Base-by-base conservation (phyloP, 805 yeast genomes). In the Wickerhamomyces chaumierensis region DNA sequence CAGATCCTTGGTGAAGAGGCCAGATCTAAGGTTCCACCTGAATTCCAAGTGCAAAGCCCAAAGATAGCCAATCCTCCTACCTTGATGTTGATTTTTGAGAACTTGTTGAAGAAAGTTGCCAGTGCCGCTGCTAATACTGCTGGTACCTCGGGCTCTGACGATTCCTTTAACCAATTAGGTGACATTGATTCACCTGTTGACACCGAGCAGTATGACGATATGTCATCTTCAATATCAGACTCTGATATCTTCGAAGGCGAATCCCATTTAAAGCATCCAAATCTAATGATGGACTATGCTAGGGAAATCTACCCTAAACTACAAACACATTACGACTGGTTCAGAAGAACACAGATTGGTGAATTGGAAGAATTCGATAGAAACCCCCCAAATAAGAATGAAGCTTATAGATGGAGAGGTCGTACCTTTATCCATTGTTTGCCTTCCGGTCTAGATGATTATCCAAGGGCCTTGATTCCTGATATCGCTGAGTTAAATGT, bases 11-110 rank as follows among this genome's bases (percentile, higher is more conserved):
- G 98, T 1, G 78, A 77, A 6, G 97, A 92, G 56, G 87, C 90
- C 31, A 73, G 97, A 54, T 71, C 81, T 34, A 77, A 81, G 51
- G 97, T 92, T 5, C 97, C 97, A 0, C 63, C 56, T 7, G 84
- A 81, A 45, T 90, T 90, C 56, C 80, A 72, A 48, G 81, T 76
- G 11, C 98, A 92, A 60, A 82, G 81, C 56, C 94, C 95, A 3
- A 73, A 78, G 42, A 80, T 84, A 52, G 96, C 96, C 8, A 92
- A 90, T 49, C 98, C 98, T 2, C 98, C 98, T 16, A 92, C 97
- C 0, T 58, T 92, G 50, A 75, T 90, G 74, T 66, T 90, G 46
- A 75, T 76, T 0, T 78, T 83, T 48, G 71, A 71, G 39, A 76
- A 70, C 47, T 62, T 77, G 49, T 62, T 77, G 32, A 60, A 63